Percentiles rank a stretch among this genome's conserved stretches.
Conservation (phyloP, 1,284 basidiomycete species). For the Bjerkandera adusta region DNA sequence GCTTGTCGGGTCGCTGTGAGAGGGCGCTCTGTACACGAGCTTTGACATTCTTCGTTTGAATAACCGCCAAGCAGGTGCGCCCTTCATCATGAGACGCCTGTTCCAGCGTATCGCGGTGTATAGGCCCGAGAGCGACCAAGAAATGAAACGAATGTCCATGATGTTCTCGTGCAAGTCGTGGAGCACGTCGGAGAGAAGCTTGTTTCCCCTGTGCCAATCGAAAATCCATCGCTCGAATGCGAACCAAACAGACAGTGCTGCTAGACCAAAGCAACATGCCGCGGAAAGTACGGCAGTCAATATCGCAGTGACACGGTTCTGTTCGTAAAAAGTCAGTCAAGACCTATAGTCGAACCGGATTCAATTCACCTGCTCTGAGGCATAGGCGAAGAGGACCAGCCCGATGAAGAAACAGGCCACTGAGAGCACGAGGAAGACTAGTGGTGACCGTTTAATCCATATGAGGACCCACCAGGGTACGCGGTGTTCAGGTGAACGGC, state of each 20-base stretch:
- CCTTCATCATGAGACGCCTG: background rate
- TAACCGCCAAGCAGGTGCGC: background rate
- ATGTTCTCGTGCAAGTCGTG: background rate
- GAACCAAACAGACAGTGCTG: conserved; percentile 13
- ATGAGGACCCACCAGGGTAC: conserved; percentile 73
- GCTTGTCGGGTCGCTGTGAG: background rate
- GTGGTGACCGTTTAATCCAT: conserved; percentile 70
- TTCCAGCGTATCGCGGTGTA: background rate
- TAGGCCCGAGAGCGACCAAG: background rate
- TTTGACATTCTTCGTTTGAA: background rate
- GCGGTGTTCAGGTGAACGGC: conserved; percentile 49
- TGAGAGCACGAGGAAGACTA: conserved; percentile 65
- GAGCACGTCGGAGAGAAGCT: conserved; percentile 10
- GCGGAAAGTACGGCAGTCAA: conserved; percentile 11
- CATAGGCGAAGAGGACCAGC: conserved; percentile 58
- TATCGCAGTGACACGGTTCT: conserved; percentile 6
- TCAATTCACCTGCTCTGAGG: conserved; percentile 43
- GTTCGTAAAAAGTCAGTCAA: background rate
- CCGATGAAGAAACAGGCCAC: conserved; percentile 65
- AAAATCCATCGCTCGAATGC: conserved; percentile 11
- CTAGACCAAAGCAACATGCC: conserved; percentile 9
- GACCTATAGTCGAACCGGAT: background rate
- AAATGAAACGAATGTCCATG: conserved; percentile 1
- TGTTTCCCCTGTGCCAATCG: conserved; percentile 9
- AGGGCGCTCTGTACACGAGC: background rate